A percentile compares a stretch with the other conserved stretches of the same genome.
phyloP scores from a whole-genome alignment of 768 basidiomycete genomes.

The Rubroboletus pulcherrimus region DNA sequence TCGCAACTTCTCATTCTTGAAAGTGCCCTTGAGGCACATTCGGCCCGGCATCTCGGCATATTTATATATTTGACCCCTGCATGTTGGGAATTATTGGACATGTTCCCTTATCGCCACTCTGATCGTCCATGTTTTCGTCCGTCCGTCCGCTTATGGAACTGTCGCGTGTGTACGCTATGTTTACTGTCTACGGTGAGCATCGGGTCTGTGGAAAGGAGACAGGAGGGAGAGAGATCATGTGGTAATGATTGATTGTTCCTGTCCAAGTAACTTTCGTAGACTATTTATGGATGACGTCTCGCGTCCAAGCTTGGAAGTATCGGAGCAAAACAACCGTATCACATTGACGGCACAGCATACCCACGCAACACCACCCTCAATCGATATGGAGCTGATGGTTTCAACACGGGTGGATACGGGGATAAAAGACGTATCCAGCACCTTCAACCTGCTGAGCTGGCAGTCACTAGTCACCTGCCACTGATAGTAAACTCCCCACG shows the following conservation, averaged over 20 bases:
- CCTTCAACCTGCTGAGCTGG: not conserved
- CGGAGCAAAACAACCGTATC: not conserved
- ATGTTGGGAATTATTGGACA: not conserved
- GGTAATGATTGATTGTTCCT: not conserved
- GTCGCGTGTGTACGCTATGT: not conserved
- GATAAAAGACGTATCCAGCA: not conserved
- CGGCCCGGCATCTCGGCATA: conserved; percentile 23
- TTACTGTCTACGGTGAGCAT: not conserved
- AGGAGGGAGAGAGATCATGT: not conserved
- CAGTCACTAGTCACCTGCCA: not conserved
- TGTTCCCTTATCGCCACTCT: not conserved
- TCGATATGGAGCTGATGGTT: not conserved
- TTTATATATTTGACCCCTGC: conserved; percentile 1
- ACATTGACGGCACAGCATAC: not conserved
- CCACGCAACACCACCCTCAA: not conserved
- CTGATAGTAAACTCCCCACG: not conserved
- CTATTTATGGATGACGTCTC: not conserved
- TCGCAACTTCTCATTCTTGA: not conserved
- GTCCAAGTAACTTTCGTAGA: not conserved
- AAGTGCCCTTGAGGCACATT: not conserved
- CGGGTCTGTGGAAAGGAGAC: not conserved
- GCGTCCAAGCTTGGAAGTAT: not conserved
- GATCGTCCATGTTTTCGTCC: not conserved
- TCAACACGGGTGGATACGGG: not conserved
- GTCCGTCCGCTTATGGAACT: not conserved